Base-by-base conservation (phyloP, 352 stramenopile species). In the Phytopythium cucurbitacearum region DNA sequence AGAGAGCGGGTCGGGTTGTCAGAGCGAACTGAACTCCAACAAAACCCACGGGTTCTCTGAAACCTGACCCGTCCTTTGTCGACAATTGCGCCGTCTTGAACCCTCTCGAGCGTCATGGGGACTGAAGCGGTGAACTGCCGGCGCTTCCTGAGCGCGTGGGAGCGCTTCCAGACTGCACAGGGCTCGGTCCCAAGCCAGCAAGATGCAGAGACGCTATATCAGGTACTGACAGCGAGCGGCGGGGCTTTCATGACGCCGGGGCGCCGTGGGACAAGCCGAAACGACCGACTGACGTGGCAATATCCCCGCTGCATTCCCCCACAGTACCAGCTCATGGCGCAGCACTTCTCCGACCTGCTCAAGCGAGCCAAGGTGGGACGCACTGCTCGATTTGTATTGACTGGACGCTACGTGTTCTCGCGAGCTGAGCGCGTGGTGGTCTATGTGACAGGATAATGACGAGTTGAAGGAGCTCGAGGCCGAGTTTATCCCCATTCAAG, bases 61-160 rank as follows among this genome's bases (percentile, higher is more conserved):
- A 28, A 28, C 21, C 21, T 28, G 21, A 28, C 21, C 21, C 21
- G 21, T 28, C 21, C 21, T 28, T 28, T 28, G 21, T 28, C 21
- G 21, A 28, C 21, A 28, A 28, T 28, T 28, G 21, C 21, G 21
- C 1, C 21, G 21, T 28, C 21, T 28, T 28, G 21, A 28, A 28
- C 21, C 21, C 21, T 28, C 21, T 28, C 21, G 21, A 28, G 21
- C 21, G 51, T 71, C 35, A 53, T 41, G 47, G 13, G 16, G 35
- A 13, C 28, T 33, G 61, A 76, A 38, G 51, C 28, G 36, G 41
- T 87, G 8, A 62, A 83, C 55, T 82, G 73, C 48, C 62, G 73
- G 49, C 80, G 80, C 46, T 89, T 91, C 55, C 46, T 89, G 50
- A 59, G 54, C 49, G 78, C 80, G 28, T 91, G 78, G 77, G 45